phyloP scores from a whole-genome alignment of 148 eudicot genomes.

The Amaranthus hypochondriacus region DNA sequence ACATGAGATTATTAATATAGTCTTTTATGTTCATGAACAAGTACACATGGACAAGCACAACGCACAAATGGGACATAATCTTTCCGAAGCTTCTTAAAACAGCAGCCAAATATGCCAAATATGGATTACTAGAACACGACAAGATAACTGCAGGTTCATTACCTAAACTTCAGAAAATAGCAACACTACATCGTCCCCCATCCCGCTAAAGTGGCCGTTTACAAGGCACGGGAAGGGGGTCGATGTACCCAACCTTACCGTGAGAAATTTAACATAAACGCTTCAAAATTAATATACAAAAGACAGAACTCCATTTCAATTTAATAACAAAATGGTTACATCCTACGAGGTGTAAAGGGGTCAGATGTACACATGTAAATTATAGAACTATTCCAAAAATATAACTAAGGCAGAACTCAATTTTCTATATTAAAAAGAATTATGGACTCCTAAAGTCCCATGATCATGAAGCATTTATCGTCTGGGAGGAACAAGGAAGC shows the following conservation, averaged over 20 bases:
- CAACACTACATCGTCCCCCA: too few species aligned
- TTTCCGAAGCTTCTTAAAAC: background rate
- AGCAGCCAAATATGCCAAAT: background rate
- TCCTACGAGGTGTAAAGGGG: too few species aligned
- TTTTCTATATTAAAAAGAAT: background rate
- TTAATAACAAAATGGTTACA: background rate
- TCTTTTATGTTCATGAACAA: background rate
- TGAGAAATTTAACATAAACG: background rate
- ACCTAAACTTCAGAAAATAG: too few species aligned
- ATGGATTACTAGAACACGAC: too few species aligned
- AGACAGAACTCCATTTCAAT: background rate
- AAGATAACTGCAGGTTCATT: background rate
- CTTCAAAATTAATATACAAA: background rate
- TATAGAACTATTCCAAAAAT: background rate
- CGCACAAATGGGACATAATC: background rate
- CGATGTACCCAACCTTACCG: too few species aligned
- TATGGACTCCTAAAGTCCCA: background rate
- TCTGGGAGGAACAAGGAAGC: constrained; percentile 1
- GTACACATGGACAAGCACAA: background rate
- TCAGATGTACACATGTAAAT: too few species aligned
- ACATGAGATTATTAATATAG: background rate
- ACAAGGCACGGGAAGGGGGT: too few species aligned
- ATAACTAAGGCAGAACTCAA: background rate
- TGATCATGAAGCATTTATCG: background rate
- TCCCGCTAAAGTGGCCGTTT: too few species aligned